Percentiles rank a stretch among this genome's conserved stretches.
Evolutionary conservation across 495 filamentous ascomycete species (phyloP).

Genomic region (Hypoxylon cercidicola): DNA sequence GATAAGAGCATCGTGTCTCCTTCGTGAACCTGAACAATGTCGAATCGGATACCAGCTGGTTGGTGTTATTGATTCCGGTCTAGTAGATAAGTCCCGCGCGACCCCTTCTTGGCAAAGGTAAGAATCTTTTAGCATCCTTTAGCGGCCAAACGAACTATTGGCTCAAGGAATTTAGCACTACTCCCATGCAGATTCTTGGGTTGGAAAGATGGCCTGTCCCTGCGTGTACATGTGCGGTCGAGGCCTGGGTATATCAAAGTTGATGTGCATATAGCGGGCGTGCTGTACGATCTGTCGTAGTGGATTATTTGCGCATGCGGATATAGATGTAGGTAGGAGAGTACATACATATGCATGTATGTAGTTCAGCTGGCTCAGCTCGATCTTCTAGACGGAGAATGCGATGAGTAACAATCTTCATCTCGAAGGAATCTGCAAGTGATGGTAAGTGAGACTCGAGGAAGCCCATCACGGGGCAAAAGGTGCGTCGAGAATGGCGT

Average conservation of each 20-base stretch:
- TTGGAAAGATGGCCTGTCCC: background rate
- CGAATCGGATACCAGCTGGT: background rate
- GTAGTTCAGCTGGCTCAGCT: constrained; percentile 17
- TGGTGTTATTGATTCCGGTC: background rate
- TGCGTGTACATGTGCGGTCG: no score
- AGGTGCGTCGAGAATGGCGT: constrained; percentile 22
- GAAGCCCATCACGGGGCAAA: constrained; percentile 10
- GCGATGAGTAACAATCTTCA: constrained; percentile 11
- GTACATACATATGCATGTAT: no score
- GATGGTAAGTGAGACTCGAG: constrained; percentile 11
- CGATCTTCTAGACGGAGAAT: constrained; percentile 10
- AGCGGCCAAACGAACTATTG: constrained; percentile 9
- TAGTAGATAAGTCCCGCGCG: constrained; percentile 8
- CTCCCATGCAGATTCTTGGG: background rate
- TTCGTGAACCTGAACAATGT: background rate
- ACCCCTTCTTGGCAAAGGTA: constrained; percentile 15
- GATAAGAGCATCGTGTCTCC: background rate
- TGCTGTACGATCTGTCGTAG: constrained; percentile 22
- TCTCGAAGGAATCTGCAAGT: constrained; percentile 19
- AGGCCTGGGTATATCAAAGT: constrained; percentile 18
- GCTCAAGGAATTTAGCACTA: constrained; percentile 2
- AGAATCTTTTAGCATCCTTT: background rate
- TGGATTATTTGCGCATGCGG: background rate
- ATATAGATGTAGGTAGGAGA: constrained; percentile 1
- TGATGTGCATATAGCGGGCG: constrained; percentile 18